Evolutionary conservation across 2,329 filamentous ascomycete genomes (phyloP), one percentile per base, ranked within the genome.

Genomic region (Colletotrichum incanum): DNA sequence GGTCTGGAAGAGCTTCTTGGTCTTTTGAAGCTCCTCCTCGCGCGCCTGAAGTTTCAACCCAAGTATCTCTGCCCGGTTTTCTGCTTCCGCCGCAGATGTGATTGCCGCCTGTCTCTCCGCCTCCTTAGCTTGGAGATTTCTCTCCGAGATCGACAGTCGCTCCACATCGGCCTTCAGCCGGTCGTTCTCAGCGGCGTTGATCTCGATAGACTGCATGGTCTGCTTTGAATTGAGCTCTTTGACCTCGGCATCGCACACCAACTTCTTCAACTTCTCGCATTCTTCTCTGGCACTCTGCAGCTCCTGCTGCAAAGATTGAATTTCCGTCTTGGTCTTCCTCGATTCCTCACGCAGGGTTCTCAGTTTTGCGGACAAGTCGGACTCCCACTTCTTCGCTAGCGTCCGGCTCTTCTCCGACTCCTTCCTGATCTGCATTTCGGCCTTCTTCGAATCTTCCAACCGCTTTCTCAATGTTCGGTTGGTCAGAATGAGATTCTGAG

Each of bases 331-430:
- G 85, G 89, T 92, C 73, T 86, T 87, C 81, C 91, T 93, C 73
- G 92, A 90, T 71, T 94, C 92, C 71, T 94, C 93, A 61, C 91
- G 88, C 50, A 94, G 85, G 4, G 84, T 83, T 74, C 90, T 88
- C 54, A 95, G 83, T 80, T 93, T 94, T 64, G 86, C 86, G 60
- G 88, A 90, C 41, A 95, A 85, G 75, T 94, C 92, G 2, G 87
- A 89, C 77, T 96, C 94, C 89, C 93, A 93, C 78, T 94, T 95
- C 82, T 94, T 94, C 1, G 92, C 89, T 76, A 95, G 88, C 49
- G 88, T 90, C 43, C 93, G 90, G 55, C 92, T 92, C 76, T 91
- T 92, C 72, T 94, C 90, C 0, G 90, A 91, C 76, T 95, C 93
- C 74, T 90, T 93, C 76, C 91, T 92, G 62, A 92, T 87, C 77